A percentile compares a stretch with the other conserved stretches of the same genome.
Evolutionary conservation across 345 rosid species (phyloP).

Genomic region (Tarenaya hassleriana): DNA sequence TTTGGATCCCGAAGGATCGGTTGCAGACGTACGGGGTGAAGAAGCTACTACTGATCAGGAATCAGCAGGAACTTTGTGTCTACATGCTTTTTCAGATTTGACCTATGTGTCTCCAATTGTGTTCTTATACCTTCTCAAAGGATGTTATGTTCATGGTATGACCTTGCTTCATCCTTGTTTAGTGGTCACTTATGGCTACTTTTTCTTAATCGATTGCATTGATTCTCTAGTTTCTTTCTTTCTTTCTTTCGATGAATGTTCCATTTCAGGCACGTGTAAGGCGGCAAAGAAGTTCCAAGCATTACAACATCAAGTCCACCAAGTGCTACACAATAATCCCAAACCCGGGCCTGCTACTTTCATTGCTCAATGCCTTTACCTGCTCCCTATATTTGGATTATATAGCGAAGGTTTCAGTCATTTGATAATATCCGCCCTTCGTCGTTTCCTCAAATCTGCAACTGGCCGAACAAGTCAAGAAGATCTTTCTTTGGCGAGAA

Average conservation of each 20-base stretch:
- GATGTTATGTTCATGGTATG: conserved; percentile 66
- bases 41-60: conserved; percentile 17
- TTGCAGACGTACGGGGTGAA: conserved; percentile 13
- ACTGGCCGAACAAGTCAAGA: conserved; percentile 19
- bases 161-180: conserved; percentile 5
- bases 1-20: conserved; percentile 33
- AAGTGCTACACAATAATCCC: conserved; percentile 52
- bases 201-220: neutral
- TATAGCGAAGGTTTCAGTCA: conserved; percentile 86
- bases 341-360: conserved; percentile 71
- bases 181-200: conserved; percentile 1
- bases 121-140: conserved; percentile 70
- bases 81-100: conserved; percentile 57
- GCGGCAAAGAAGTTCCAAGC: conserved; percentile 68
- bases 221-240: neutral
- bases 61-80: conserved; percentile 29
- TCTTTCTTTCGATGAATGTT: conserved; percentile 5
- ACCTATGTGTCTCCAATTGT: conserved; percentile 61
- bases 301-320: conserved; percentile 68
- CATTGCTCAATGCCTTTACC: conserved; percentile 50
- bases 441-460: conserved; percentile 45
- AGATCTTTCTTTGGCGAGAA: conserved; percentile 48
- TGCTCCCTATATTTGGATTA: conserved; percentile 64
- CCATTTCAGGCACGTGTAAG: conserved; percentile 57
- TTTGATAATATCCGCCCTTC: conserved; percentile 70